Evolutionary conservation across 2,329 filamentous ascomycete species (phyloP), one percentile per base, ranked within the genome.

Genomic region (Sporothrix phasma): DNA sequence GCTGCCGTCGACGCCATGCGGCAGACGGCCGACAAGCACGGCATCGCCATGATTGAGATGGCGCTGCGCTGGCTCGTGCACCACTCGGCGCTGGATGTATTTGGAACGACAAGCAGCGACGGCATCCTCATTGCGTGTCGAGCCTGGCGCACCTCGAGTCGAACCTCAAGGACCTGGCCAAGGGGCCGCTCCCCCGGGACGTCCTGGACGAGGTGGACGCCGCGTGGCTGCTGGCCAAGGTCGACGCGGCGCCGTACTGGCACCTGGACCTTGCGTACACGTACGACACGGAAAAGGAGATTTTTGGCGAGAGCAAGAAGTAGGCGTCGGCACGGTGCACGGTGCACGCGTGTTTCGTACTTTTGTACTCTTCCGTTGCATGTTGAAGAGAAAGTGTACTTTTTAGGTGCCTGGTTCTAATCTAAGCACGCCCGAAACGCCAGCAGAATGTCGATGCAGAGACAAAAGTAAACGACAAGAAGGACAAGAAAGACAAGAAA

Each of bases 171-270:
- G 76, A 80, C 66, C 72, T 87, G 34, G 83, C 86, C 72, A 84
- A 85, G 81, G 88, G 89, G 0, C 89, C 89, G 1, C 76, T 95
- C 67, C 90, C 90, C 0, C 84, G 89, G 13, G 89, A 91, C 29
- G 87, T 95, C 17, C 81, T 95, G 10, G 75, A 86, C 72, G 86
- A 83, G 19, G 76, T 95, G 65, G 90, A 95, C 69, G 77, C 88
- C 73, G 90, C 89, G 5, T 95, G 91, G 90, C 68, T 80, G 69
- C 77, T 87, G 22, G 78, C 83, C 19, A 92, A 91, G 77, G 72
- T 75, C 4, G 79, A 83, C 49, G 78, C 77, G 29, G 68, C 77
- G 8, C 76, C 77, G 47, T 84, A 84, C 69, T 84, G 81, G 80
- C 81, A 84, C 69, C 76, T 78, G 62, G 84, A 88, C 59, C 73